Base-by-base conservation (phyloP, 148 eudicot genomes). In the Bassia scoparia region DNA sequence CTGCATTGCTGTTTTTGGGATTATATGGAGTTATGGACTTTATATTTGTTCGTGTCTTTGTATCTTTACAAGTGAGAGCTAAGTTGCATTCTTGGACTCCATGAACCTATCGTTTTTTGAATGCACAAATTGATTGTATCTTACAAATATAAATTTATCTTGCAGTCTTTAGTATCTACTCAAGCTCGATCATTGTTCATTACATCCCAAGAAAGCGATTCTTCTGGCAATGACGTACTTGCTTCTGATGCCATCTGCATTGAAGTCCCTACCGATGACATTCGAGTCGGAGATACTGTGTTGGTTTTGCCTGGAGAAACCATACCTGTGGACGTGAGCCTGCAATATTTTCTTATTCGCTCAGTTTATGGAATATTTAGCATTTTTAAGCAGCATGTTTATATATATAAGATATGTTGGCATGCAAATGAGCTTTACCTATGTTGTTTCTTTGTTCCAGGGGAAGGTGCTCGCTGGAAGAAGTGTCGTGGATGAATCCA, bases 401-500 rank as follows among this genome's bases (percentile, higher is more conserved):
- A 61, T 50, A n/a, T 58, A 59, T 29, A 26, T 16, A 56, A 37
- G 15, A 53, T 50, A 33, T 31, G 48, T 80, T 44, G 18, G 50
- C 52, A 52, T 30, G 72, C 38, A 18, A 78, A 43, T 74, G 53
- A 74, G 18, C 34, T 27, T 34, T 27, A 61, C 15, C 67, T 18
- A 69, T 69, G 67, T 54, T 60, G 68, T 69, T 72, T 62, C 31
- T 70, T 48, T 72, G 52, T 17, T 63, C 71, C 88, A 93, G 98
- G 98, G 98, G 26, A 84, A 70, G 78, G 90, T 93, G 72, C 65
- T 87, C 71, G 97, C 97, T 62, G 98, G 98, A 55, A 86, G 95
- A 79, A 93, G 98, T 86, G 95, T 90, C 69, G 98, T 93, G 78
- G 98, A 93, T 61, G 98, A 93, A 87, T 93, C 98, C 81, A 93